A percentile compares a stretch with the other conserved stretches of the same genome.
These are phyloP conservation scores for Berberis vulgaris DNA, from an alignment of 164 flowering plant genomes.

Conservation along the genomic window DNA sequence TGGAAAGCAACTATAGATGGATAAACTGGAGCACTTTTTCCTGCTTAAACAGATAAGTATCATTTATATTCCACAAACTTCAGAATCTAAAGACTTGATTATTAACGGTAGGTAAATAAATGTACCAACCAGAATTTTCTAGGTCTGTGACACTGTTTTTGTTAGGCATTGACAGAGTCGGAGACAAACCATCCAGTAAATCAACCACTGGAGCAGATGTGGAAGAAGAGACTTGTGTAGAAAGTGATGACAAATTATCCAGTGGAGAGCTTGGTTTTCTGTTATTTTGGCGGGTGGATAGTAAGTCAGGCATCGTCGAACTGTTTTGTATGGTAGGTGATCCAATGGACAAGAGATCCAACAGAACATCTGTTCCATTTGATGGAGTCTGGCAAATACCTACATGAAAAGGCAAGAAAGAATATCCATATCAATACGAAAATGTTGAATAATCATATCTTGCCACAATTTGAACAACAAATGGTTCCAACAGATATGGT, in stretches of 20 bases:
- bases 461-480: too few relatives aligned
- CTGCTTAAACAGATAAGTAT: constrained; percentile 27
- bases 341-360: constrained; percentile 87
- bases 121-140: constrained; percentile 6
- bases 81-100: not conserved
- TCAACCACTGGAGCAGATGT: constrained; percentile 60
- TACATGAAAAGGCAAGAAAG: constrained; percentile 6
- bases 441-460: too few relatives aligned
- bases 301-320: constrained; percentile 33
- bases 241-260: constrained; percentile 36
- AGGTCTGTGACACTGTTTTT: constrained; percentile 6
- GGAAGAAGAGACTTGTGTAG: constrained; percentile 31
- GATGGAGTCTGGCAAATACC: constrained; percentile 40
- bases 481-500: too few relatives aligned
- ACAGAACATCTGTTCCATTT: constrained; percentile 69
- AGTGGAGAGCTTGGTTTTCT: constrained; percentile 29
- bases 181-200: constrained; percentile 68
- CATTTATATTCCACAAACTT: not conserved
- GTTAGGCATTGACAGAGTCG: constrained; percentile 38
- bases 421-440: constrained; percentile 6
- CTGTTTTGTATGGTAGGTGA: constrained; percentile 38
- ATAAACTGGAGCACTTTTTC: constrained; percentile 42
- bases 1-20: constrained; percentile 72
- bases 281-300: constrained; percentile 36
- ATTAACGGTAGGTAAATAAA: not conserved